Conservation (phyloP, 257 asterid species). For the Penstemon eatonii region DNA sequence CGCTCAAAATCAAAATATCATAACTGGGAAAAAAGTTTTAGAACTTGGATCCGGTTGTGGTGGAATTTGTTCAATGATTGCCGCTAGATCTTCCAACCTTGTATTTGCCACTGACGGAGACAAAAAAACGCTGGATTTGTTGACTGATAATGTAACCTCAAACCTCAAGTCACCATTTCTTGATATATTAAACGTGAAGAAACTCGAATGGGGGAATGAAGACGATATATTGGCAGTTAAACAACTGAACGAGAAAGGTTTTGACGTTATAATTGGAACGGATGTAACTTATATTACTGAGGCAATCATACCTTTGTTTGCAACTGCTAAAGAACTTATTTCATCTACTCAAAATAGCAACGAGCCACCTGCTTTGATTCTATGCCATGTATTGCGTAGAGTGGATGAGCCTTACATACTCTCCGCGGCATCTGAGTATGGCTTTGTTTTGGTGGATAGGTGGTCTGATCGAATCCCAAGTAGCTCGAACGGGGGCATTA, state of each 20-base stretch:
- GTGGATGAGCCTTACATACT: constrained; percentile 78
- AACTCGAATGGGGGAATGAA: constrained; percentile 76
- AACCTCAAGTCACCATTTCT: constrained; percentile 49
- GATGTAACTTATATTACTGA: constrained; percentile 72
- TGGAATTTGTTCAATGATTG: constrained; percentile 87
- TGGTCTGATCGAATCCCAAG: constrained; percentile 50
- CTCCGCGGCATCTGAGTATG: constrained; percentile 55
- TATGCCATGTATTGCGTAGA: constrained; percentile 81
- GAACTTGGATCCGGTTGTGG: constrained; percentile 91
- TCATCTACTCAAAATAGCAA: constrained; percentile 23
- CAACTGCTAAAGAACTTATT: constrained; percentile 70
- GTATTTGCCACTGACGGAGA: constrained; percentile 96
- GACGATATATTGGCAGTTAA: constrained; percentile 53
- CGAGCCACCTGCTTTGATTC: constrained; percentile 50
- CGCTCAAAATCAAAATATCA: constrained; percentile 58
- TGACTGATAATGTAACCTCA: constrained; percentile 54
- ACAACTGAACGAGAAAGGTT: constrained; percentile 50
- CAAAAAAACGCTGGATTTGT: constrained; percentile 58
- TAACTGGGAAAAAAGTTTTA: constrained; percentile 64
- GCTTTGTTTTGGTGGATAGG: constrained; percentile 59
- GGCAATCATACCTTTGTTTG: constrained; percentile 69
- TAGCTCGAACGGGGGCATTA: constrained; percentile 33
- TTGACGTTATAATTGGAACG: constrained; percentile 83
- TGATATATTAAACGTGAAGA: constrained; percentile 38
- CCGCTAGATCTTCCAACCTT: constrained; percentile 60